These are phyloP conservation scores for Sporothrix dimorphospora DNA, from an alignment of 2,329 filamentous ascomycete species.

Conservation along the genomic window DNA sequence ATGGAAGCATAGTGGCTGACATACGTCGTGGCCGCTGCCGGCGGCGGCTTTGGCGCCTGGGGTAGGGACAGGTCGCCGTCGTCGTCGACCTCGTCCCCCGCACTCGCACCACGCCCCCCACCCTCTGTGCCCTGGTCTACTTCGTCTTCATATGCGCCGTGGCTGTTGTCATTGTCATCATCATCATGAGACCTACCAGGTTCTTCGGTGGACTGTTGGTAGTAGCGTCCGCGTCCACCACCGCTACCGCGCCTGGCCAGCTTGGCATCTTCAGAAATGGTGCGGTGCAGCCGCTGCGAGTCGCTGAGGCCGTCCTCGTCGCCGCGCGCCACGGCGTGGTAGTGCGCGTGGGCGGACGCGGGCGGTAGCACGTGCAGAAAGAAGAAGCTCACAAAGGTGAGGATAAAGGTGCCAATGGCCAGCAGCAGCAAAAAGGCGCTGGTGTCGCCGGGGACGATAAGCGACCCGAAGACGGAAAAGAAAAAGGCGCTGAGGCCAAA, in stretches of 20 bases:
- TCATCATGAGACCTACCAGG: slow-evolving; percentile 63
- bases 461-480: slow-evolving; percentile 78
- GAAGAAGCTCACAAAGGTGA: slow-evolving; percentile 78
- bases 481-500: slow-evolving; percentile 97
- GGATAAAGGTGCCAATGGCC: slow-evolving; percentile 73
- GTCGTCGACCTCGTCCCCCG: not conserved
- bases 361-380: slow-evolving; percentile 78
- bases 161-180: slow-evolving; percentile 31
- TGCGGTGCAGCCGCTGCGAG: slow-evolving; percentile 48
- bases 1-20: slow-evolving; percentile 1
- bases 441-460: slow-evolving; percentile 82
- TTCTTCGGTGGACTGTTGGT: slow-evolving; percentile 50
- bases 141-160: slow-evolving; percentile 18
- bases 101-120: not conserved
- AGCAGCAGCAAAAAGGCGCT: slow-evolving; percentile 80
- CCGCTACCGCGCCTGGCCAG: slow-evolving; percentile 33
- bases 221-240: slow-evolving; percentile 40
- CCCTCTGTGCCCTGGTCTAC: slow-evolving; percentile 11
- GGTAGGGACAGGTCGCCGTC: not conserved
- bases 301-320: slow-evolving; percentile 39
- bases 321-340: slow-evolving; percentile 57
- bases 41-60: not conserved
- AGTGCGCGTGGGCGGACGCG: slow-evolving; percentile 45
- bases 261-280: slow-evolving; percentile 49
- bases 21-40: not conserved